A percentile compares a stretch with the other conserved stretches of the same genome.
These are phyloP conservation scores for Podospora didyma DNA, from an alignment of 495 filamentous ascomycete genomes.

Conservation along the genomic window DNA sequence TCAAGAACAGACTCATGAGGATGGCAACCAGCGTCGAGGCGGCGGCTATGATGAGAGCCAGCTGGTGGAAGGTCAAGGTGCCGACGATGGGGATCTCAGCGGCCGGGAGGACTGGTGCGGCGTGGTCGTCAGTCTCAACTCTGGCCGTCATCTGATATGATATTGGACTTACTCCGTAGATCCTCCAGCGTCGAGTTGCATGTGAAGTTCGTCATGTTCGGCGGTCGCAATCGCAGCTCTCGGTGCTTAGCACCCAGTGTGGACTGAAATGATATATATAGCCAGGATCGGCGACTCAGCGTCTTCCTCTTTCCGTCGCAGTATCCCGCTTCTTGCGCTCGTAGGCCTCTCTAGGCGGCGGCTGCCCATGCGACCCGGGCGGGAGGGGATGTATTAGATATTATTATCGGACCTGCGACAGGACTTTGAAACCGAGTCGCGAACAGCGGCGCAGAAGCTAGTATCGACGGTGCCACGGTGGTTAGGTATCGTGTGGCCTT, in stretches of 20 bases:
- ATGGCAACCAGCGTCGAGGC: slow-evolving; percentile 53
- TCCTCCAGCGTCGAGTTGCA: slow-evolving; percentile 55
- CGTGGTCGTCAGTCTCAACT: background rate
- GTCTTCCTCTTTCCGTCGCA: background rate
- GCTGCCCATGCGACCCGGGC: background rate
- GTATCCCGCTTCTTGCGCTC: background rate
- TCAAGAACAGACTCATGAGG: slow-evolving; percentile 57
- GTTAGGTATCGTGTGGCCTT: too few species aligned
- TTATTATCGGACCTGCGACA: too few species aligned
- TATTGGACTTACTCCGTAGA: slow-evolving; percentile 44
- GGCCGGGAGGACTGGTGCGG: slow-evolving; percentile 16
- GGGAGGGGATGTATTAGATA: background rate
- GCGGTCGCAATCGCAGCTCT: background rate
- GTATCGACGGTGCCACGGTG: too few species aligned
- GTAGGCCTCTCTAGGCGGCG: background rate
- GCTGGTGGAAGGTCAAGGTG: slow-evolving; percentile 51
- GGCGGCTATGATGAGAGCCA: slow-evolving; percentile 50
- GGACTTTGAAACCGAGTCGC: too few species aligned
- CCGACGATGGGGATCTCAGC: slow-evolving; percentile 42
- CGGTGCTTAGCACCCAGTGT: too few species aligned
- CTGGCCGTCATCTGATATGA: background rate
- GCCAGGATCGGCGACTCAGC: background rate
- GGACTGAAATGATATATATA: too few species aligned
- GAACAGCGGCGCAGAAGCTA: too few species aligned
- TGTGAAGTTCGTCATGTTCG: slow-evolving; percentile 34